These are phyloP conservation scores for Paecilomyces variotii DNA, from an alignment of 2,329 filamentous ascomycete genomes.

Conservation along the genomic window DNA sequence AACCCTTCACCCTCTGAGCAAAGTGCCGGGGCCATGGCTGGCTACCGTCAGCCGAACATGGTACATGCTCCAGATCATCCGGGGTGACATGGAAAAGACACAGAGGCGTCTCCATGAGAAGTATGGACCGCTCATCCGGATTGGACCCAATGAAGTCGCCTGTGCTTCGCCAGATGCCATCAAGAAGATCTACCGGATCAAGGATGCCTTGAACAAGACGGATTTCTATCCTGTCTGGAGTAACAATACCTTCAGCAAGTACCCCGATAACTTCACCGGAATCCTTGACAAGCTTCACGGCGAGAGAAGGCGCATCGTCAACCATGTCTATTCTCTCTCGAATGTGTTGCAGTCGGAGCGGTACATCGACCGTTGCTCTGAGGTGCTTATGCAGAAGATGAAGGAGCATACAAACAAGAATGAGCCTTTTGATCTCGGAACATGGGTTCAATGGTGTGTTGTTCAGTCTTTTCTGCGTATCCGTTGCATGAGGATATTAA, in stretches of 20 bases:
- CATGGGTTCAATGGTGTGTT: conserved; percentile 12
- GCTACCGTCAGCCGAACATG: conserved; percentile 18
- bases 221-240: conserved; percentile 19
- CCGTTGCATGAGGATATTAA: not conserved
- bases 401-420: conserved; percentile 8
- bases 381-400: conserved; percentile 12
- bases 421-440: conserved; percentile 13
- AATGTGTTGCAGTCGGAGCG: conserved; percentile 19
- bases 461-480: not conserved
- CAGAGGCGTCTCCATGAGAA: conserved; percentile 11
- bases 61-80: conserved; percentile 14
- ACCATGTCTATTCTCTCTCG: conserved; percentile 16
- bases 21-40: conserved; percentile 15
- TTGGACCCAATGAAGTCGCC: conserved; percentile 16
- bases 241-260: conserved; percentile 11
- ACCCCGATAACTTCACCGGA: conserved; percentile 17
- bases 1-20: conserved; percentile 11
- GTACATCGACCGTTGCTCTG: conserved; percentile 16
- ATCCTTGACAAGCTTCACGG: conserved; percentile 16
- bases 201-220: conserved; percentile 13
- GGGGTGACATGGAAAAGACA: conserved; percentile 14
- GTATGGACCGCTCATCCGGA: conserved; percentile 14
- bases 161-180: conserved; percentile 16
- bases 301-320: conserved; percentile 16
- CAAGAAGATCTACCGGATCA: conserved; percentile 16